A percentile compares a stretch with the other conserved stretches of the same genome.
phyloP scores from a whole-genome alignment of 768 basidiomycete species.

The Chiua virens region DNA sequence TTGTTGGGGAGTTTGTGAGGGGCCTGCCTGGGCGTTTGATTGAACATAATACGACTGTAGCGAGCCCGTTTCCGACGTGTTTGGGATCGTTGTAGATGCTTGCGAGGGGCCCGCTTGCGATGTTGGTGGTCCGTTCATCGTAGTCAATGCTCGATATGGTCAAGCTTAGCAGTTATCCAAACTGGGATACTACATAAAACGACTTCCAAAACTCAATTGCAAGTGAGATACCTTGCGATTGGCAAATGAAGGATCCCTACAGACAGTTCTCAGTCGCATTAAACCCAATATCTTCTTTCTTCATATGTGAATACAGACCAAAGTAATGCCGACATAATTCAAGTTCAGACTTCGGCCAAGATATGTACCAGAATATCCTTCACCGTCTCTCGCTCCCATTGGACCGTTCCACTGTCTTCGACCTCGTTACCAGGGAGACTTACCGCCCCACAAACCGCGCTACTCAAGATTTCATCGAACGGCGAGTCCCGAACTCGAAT shows the following conservation, averaged over 20 bases:
- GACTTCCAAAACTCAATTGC: too few species aligned
- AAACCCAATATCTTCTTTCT: too few species aligned
- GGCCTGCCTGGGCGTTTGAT: slow-evolving; percentile 10
- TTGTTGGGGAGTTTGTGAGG: slow-evolving; percentile 19
- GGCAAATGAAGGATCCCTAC: too few species aligned
- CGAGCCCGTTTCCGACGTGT: slow-evolving; percentile 5
- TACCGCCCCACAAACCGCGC: slow-evolving; percentile 58
- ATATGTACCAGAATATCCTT: slow-evolving; percentile 67
- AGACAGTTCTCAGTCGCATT: too few species aligned
- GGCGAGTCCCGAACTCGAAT: slow-evolving; percentile 68
- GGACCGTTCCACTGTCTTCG: slow-evolving; percentile 12
- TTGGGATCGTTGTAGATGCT: slow-evolving; percentile 4
- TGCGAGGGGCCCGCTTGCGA: slow-evolving; percentile 42
- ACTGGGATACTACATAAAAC: slow-evolving; percentile 2
- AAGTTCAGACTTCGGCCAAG: slow-evolving; percentile 48
- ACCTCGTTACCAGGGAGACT: slow-evolving; percentile 15
- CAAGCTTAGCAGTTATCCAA: neutral
- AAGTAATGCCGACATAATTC: too few species aligned
- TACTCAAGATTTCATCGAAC: slow-evolving; percentile 66
- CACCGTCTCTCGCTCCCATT: slow-evolving; percentile 50
- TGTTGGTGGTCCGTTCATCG: slow-evolving; percentile 43
- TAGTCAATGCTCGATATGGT: slow-evolving; percentile 17
- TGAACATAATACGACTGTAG: slow-evolving; percentile 16
- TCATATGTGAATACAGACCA: too few species aligned
- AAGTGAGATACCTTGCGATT: too few species aligned